phyloP scores from a whole-genome alignment of 2,329 filamentous ascomycete genomes.

The Paraconiothyrium brasiliense region DNA sequence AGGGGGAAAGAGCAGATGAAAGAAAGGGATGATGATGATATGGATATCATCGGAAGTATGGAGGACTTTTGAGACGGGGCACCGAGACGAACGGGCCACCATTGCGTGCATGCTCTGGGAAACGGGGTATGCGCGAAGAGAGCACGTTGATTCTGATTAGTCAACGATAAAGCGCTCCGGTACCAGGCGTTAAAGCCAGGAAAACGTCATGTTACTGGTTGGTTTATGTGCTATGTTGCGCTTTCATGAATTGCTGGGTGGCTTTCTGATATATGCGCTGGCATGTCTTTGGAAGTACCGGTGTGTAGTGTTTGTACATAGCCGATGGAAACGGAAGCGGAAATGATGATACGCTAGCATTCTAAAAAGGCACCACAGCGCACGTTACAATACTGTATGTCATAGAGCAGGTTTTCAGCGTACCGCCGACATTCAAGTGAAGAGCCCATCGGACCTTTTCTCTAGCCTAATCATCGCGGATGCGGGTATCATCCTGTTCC shows the following conservation, averaged over 20 bases:
- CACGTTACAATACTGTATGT: neutral
- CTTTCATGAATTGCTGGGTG: neutral
- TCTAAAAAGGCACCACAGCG: no score
- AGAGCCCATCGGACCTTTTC: neutral
- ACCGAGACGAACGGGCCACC: neutral
- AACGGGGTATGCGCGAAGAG: no score
- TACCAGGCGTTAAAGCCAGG: neutral
- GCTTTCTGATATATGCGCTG: neutral
- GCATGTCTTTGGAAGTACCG: neutral
- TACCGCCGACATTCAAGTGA: neutral
- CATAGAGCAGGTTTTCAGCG: no score
- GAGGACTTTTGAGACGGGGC: slow-evolving; percentile 38
- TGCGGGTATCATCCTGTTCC: neutral
- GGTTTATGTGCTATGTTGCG: neutral
- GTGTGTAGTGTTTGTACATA: neutral
- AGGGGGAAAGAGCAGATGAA: neutral
- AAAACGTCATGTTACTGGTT: neutral
- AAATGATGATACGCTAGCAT: neutral
- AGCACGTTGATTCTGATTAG: no score
- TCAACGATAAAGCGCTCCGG: neutral
- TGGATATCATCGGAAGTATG: slow-evolving; percentile 46
- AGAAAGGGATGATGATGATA: slow-evolving; percentile 32
- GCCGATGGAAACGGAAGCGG: neutral
- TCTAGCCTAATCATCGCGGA: neutral
- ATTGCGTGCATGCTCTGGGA: neutral